Conservation (phyloP, 2,329 filamentous ascomycete species). For the Hypoxylon sp. region DNA sequence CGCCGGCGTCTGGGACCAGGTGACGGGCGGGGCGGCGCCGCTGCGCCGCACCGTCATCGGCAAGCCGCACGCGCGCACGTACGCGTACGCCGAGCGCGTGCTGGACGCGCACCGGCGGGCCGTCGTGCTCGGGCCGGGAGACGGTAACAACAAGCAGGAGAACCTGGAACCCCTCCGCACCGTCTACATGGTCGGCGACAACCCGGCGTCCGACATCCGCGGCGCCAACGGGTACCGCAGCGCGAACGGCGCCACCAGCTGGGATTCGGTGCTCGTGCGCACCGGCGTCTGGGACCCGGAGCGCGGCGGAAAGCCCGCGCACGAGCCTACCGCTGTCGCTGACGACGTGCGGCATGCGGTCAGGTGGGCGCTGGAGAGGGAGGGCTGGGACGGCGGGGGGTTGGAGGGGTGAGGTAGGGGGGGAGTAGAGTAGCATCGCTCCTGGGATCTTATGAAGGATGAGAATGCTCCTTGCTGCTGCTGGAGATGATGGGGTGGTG, state of each 20-base stretch:
- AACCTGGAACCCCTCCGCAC: slow-evolving; percentile 63
- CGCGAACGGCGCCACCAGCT: slow-evolving; percentile 71
- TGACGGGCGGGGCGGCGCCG: slow-evolving; percentile 68
- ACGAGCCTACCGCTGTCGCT: slow-evolving; percentile 70
- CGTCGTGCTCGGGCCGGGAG: slow-evolving; percentile 55
- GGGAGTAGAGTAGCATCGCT: too few relatives aligned
- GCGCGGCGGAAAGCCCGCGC: slow-evolving; percentile 58
- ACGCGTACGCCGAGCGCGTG: slow-evolving; percentile 81
- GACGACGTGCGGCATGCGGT: slow-evolving; percentile 81
- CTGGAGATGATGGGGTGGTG: too few relatives aligned
- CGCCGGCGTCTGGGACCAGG: slow-evolving; percentile 77
- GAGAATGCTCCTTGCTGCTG: too few relatives aligned
- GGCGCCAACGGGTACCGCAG: slow-evolving; percentile 82
- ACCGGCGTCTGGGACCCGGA: slow-evolving; percentile 75
- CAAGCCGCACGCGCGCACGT: slow-evolving; percentile 81
- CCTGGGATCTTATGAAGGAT: too few relatives aligned
- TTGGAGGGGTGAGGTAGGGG: not conserved
- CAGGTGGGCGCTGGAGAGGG: slow-evolving; percentile 73
- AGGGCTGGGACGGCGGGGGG: slow-evolving; percentile 49
- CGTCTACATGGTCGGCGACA: slow-evolving; percentile 96
- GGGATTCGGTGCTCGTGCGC: slow-evolving; percentile 78
- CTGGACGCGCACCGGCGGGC: slow-evolving; percentile 67
- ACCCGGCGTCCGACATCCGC: slow-evolving; percentile 87
- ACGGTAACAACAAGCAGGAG: slow-evolving; percentile 4
- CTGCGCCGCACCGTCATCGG: slow-evolving; percentile 76